Conservation (phyloP, 257 asterid genomes). For the Marsdenia floribunda region DNA sequence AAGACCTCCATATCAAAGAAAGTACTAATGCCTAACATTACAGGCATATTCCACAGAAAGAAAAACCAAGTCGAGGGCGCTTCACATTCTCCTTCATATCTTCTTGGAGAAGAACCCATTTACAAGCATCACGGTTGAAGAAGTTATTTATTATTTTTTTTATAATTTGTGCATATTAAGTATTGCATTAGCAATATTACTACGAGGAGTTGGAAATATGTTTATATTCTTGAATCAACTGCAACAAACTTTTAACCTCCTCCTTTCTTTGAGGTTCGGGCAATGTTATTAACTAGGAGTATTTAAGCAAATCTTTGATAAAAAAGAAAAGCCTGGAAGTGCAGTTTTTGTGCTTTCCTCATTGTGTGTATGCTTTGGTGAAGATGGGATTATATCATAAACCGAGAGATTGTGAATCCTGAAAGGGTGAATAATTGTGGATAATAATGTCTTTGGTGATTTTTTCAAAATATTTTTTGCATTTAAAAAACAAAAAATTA, state of each 20-base stretch:
- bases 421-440: not conserved
- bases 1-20: conserved; percentile 58
- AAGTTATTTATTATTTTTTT: not conserved
- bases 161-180: conserved; percentile 10
- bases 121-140: conserved; percentile 25
- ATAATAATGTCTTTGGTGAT: not conserved
- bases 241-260: no score
- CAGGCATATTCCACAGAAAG: conserved; percentile 62
- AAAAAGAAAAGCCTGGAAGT: not conserved
- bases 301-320: not conserved
- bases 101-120: conserved; percentile 60
- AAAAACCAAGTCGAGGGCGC: conserved; percentile 59
- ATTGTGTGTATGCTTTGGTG: not conserved
- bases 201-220: conserved; percentile 2
- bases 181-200: conserved; percentile 1
- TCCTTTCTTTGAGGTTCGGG: not conserved
- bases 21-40: conserved; percentile 49
- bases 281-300: not conserved
- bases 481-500: no score
- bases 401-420: not conserved
- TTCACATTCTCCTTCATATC: conserved; percentile 67
- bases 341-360: not conserved
- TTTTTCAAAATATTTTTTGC: no score
- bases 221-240: conserved; percentile 20
- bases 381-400: not conserved